A percentile compares a stretch with the other conserved stretches of the same genome.
These are phyloP conservation scores for Chimonanthus salicifolius DNA, from an alignment of 164 flowering plant species.

Conservation along the genomic window DNA sequence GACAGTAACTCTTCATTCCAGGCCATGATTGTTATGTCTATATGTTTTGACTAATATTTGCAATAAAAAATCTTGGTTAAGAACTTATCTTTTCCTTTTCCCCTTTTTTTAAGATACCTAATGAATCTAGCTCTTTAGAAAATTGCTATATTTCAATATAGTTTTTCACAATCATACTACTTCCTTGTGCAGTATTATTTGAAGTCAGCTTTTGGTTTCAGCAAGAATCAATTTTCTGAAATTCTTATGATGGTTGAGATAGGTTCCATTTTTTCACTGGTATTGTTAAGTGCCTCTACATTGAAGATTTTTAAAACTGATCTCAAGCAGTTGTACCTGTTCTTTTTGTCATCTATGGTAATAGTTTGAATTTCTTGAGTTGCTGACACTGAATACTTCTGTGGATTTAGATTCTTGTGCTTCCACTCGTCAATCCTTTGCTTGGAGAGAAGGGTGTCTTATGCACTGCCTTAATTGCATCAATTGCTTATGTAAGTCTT, in stretches of 20 bases:
- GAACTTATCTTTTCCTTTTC: too few relatives aligned
- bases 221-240: conserved; percentile 79
- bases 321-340: not conserved
- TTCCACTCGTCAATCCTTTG: conserved; percentile 69
- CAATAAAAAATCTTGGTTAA: too few relatives aligned
- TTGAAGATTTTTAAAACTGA: not conserved
- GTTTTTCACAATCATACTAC: not conserved
- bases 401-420: conserved; percentile 55
- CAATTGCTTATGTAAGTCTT: conserved; percentile 69
- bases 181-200: conserved; percentile 67
- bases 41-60: not conserved
- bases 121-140: not conserved
- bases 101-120: not conserved
- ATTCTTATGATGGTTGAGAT: conserved; percentile 73
- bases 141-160: not conserved
- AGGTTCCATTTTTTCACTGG: conserved; percentile 91
- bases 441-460: conserved; percentile 68
- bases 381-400: not conserved
- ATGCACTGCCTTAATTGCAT: conserved; percentile 51
- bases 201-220: conserved; percentile 77
- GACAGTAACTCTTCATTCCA: not conserved
- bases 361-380: not conserved
- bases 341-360: not conserved
- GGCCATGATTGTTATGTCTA: not conserved
- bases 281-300: conserved; percentile 15